Evolutionary conservation across 371 early-diverging fungal species (phyloP), one percentile per base, ranked within the genome.

Genomic region (Apophysomyces variabilis): DNA sequence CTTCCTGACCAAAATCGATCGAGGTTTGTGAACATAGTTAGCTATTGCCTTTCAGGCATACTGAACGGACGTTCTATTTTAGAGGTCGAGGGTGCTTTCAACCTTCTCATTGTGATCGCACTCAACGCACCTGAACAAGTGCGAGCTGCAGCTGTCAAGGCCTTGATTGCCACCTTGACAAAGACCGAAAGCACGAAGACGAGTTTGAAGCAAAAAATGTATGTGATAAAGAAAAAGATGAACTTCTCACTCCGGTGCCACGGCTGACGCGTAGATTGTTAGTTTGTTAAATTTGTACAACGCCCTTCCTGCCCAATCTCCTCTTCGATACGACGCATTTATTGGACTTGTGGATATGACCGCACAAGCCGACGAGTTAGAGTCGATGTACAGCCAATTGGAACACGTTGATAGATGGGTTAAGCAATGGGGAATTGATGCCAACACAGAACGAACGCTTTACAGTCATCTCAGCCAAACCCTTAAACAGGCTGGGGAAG

Each of bases 231-330:
- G 26, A 11, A 21, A 18, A 18, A 18, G 0, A 18, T 18, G 18
- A 18, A 18, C 18, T 18, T 18, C 18, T 18, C 45, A 61, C 18
- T 37, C 37, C 32, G 32, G 68, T 11, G 36, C 61, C 50, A 38
- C 56, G 43, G 36, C 58, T 54, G 32, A 54, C 41, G 18, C 57
- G 46, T 45, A 59, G 58, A 71, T 60, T 70, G 61, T 35, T 73
- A 95, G 93, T 45, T 86, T 95, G 50, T 88, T 90, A 65, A 95
- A 92, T 80, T 79, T 95, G 65, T 94, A 90, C 86, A 93, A 91
- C 76, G 85, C 85, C 59, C 81, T 92, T 63, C 90, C 87, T 38
- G 71, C 79, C 69, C 79, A 84, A 61, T 87, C 85, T 58, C 73
- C 89, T 56, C 83, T 86, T 60, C 90, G 94, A 43, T 90, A 89